Percentiles rank a stretch among this genome's conserved stretches.
Evolutionary conservation across 2,329 filamentous ascomycete genomes (phyloP).

Genomic region (Hypomyces perniciosus): DNA sequence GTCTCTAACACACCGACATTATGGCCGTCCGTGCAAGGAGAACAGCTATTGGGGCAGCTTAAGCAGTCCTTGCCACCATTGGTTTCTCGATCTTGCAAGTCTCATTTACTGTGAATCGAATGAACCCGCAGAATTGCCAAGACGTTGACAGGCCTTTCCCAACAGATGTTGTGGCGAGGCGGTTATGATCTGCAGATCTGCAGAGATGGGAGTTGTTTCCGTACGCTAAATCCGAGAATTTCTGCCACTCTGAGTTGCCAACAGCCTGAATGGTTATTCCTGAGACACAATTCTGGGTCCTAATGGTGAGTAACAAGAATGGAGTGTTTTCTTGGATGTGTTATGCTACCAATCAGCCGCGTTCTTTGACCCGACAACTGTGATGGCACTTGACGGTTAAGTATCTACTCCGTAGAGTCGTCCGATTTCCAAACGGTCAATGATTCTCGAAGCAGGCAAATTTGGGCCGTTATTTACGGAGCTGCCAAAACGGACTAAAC

Average conservation of each 20-base stretch:
- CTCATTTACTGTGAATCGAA: conserved; percentile 1
- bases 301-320: conserved; percentile 20
- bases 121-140: not conserved
- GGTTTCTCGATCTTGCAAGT: not conserved
- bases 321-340: too few species aligned
- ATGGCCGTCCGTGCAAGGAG: too few species aligned
- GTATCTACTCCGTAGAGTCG: too few species aligned
- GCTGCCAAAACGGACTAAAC: too few species aligned
- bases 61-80: not conserved
- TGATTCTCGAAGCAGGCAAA: too few species aligned
- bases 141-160: not conserved
- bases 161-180: not conserved
- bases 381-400: conserved; percentile 61
- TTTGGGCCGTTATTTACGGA: too few species aligned
- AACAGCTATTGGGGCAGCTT: too few species aligned
- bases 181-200: conserved; percentile 10
- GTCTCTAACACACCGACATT: too few species aligned
- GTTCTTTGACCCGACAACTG: conserved; percentile 63
- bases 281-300: too few species aligned
- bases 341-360: too few species aligned
- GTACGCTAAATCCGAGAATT: conserved; percentile 6
- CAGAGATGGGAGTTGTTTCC: conserved; percentile 12
- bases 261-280: not conserved
- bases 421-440: too few species aligned
- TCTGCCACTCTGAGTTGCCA: not conserved